Evolutionary conservation across 2,329 filamentous ascomycete species (phyloP).

Genomic region (Botrytis aclada): DNA sequence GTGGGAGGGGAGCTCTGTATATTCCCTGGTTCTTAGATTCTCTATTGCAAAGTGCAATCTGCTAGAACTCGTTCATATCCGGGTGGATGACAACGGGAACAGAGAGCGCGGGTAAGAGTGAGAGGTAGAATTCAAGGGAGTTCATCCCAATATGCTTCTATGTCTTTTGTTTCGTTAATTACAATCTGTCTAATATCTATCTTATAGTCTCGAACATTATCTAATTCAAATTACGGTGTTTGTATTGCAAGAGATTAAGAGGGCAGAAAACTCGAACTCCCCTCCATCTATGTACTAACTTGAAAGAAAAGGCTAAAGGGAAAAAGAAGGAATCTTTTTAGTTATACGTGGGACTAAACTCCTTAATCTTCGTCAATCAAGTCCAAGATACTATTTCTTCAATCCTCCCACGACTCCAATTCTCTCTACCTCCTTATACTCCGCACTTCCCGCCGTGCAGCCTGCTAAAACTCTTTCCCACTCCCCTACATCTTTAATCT

Average conservation of each 20-base stretch:
- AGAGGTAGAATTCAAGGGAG: background rate
- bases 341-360: background rate
- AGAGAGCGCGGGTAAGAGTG: background rate
- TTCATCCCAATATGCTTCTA: background rate
- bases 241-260: background rate
- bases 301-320: background rate
- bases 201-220: background rate
- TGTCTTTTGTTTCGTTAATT: background rate
- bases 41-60: background rate
- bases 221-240: background rate
- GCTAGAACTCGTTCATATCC: background rate
- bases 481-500: conserved; percentile 72
- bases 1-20: no score
- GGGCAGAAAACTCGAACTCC: background rate
- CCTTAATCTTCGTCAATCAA: background rate
- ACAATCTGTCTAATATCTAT: background rate
- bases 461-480: conserved; percentile 71
- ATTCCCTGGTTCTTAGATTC: background rate
- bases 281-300: background rate
- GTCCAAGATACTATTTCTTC: conserved; percentile 42
- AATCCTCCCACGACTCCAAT: conserved; percentile 56
- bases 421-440: conserved; percentile 77
- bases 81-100: background rate
- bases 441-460: conserved; percentile 64
- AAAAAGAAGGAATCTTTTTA: background rate